Evolutionary conservation across 768 basidiomycete species (phyloP).

Genomic region (Amyloporia xantha): DNA sequence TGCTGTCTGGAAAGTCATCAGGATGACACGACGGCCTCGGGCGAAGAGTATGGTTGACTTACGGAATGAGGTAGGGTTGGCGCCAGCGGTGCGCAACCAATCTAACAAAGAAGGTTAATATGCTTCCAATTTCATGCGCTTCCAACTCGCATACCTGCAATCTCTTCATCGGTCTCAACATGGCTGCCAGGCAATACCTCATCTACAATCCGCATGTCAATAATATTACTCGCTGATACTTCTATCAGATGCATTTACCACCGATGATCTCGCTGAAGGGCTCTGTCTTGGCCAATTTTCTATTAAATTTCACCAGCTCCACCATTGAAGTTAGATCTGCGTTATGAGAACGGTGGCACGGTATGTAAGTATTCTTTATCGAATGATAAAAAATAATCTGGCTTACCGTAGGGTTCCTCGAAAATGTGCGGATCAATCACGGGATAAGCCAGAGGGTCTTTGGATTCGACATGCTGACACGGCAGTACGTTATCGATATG

Average conservation of each 20-base stretch:
- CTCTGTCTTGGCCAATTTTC: slow-evolving; percentile 14
- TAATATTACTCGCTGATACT: neutral
- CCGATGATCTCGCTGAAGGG: slow-evolving; percentile 16
- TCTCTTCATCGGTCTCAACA: slow-evolving; percentile 23
- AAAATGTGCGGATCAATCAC: slow-evolving; percentile 25
- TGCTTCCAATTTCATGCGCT: neutral
- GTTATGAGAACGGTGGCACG: too few species aligned
- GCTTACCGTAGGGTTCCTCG: slow-evolving; percentile 19
- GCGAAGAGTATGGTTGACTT: too few species aligned
- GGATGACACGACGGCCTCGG: too few species aligned
- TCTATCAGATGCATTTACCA: too few species aligned
- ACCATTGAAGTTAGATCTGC: slow-evolving; percentile 19
- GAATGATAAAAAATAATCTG: neutral
- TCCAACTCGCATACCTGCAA: slow-evolving; percentile 4
- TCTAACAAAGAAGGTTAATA: neutral
- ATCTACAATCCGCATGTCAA: neutral
- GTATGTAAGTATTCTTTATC: too few species aligned
- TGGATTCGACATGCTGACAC: slow-evolving; percentile 20
- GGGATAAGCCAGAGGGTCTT: slow-evolving; percentile 18
- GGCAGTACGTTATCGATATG: too few species aligned
- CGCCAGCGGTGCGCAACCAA: neutral
- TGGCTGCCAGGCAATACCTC: slow-evolving; percentile 26
- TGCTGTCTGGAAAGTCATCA: neutral
- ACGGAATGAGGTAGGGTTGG: too few species aligned
- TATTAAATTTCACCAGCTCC: slow-evolving; percentile 19